Base-by-base conservation (phyloP, 805 yeast genomes). In the Barnettozyma salicaria region DNA sequence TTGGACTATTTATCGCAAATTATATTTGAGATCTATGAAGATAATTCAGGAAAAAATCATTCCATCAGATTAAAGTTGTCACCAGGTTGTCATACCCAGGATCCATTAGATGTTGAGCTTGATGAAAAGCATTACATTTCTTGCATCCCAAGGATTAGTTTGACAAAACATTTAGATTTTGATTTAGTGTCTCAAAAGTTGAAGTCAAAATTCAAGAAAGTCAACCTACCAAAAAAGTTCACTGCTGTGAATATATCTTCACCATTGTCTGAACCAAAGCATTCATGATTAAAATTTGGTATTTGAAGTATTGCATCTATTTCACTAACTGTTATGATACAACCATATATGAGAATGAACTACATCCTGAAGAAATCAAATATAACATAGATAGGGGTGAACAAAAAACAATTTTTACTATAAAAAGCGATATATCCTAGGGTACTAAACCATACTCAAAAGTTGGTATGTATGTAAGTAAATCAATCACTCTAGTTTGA, bases 81-180 rank as follows among this genome's bases (percentile, higher is more conserved):
- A 5, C 97, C 98, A 1, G 99, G 99, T 16, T 92, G 98, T 61
- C 97, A 92, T 62, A 89, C 97, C 0, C 95, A 88, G 53, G 96
- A 90, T 60, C 98, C 99, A 19, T 70, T 92, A 46, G 99, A 92
- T 62, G 95, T 94, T 31, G 96, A 90, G 60, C 69, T 92, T 32
- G 98, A 92, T 62, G 90, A 87, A 31, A 89, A 87, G 56, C 99
- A 92, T 62, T 90, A 92, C 61, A 92, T 92, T 45, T 89, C 96
- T 19, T 90, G 97, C 55, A 92, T 92, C 50, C 95, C 97, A 32
- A 77, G 92, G 52, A 77, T 88, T 37, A 80, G 86, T 40, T 69
- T 92, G 50, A 92, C 98, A 1, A 78, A 95, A 56, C 97, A 92
- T 61, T 68, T 92, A 58, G 98, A 92, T 56, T 76, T 87, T 72